These are phyloP conservation scores for Trichoderma breve DNA, from an alignment of 2,329 filamentous ascomycete genomes.

Conservation along the genomic window DNA sequence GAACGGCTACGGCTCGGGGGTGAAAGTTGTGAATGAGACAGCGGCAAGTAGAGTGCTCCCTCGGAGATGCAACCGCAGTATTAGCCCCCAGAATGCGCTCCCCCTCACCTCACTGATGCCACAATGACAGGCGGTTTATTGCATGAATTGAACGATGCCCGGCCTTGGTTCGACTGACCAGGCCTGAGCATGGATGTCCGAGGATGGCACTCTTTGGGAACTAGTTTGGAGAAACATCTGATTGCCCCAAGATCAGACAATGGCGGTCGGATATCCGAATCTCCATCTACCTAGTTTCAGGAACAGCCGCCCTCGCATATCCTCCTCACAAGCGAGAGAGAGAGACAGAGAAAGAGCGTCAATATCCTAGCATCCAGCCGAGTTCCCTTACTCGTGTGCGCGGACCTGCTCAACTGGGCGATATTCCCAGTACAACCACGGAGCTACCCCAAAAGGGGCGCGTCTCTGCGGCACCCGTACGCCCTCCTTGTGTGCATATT, in stretches of 20 bases:
- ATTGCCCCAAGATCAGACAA: not conserved
- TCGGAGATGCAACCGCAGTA: not conserved
- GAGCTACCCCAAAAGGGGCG: not conserved
- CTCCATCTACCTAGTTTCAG: not conserved
- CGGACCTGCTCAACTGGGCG: not conserved
- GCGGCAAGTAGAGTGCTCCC: not conserved
- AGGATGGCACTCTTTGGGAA: not conserved
- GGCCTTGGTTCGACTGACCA: not conserved
- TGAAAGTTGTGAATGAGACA: not conserved
- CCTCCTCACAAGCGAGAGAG: not conserved
- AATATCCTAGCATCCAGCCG: not conserved
- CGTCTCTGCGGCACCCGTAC: not conserved
- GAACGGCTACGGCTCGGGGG: not conserved
- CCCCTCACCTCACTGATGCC: not conserved
- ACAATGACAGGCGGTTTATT: not conserved
- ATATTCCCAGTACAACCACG: not conserved
- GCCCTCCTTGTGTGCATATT: not conserved
- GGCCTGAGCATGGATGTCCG: not conserved
- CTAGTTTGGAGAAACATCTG: not conserved
- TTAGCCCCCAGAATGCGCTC: not conserved
- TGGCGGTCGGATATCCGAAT: not conserved
- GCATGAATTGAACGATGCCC: not conserved
- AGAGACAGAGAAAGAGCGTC: not conserved
- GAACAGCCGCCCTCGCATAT: not conserved
- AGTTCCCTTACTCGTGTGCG: not conserved